Evolutionary conservation across 2,329 filamentous ascomycete species (phyloP), one percentile per base, ranked within the genome.

Genomic region (Botrytis fragariae): DNA sequence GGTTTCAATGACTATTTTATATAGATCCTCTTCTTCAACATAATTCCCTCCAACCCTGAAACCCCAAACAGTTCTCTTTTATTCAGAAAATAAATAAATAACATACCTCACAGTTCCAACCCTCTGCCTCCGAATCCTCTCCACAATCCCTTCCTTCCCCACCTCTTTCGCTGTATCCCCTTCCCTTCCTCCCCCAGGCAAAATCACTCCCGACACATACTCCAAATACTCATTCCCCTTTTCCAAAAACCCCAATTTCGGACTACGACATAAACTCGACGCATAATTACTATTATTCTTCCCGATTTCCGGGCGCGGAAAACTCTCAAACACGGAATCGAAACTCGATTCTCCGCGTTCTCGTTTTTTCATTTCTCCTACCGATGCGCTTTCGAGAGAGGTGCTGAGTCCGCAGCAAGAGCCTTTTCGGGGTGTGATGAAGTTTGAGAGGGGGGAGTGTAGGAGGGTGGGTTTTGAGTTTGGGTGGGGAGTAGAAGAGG

Each of bases 51-150:
- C 25, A 4, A 7, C 2, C n/a, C 25, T 39, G 39, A 25, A 14
- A 5, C 18, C 32, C 51, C n/a, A 18, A 29, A 18, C 5, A n/a
- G 1, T 12, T 25, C 1, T 32, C 1, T 20, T 1, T 5, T n/a
- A 1, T 16, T 54, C 12, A 7, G 5, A 14, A 51, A 18, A 2
- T 37, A 65, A 12, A 9, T 42, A 42, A 25, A 1, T 0, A 32
- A 54, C 65, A 25, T 32, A 54, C 45, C 61, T 72, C 45, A 45
- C 48, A 45, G 63, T 75, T 22, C 51, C 72, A 25, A 71, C 67
- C 63, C 64, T 75, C 72, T 75, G 74, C 61, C 73, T 79, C 59
- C 74, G 76, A 48, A 79, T 76, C 57, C 74, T 79, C 25, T 77
- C 75, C 22, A 79, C 44, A 51, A 78, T 75, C 3, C 74, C 76